These are phyloP conservation scores for Xanthoceras sorbifolium DNA, from an alignment of 345 rosid genomes.

Conservation along the genomic window DNA sequence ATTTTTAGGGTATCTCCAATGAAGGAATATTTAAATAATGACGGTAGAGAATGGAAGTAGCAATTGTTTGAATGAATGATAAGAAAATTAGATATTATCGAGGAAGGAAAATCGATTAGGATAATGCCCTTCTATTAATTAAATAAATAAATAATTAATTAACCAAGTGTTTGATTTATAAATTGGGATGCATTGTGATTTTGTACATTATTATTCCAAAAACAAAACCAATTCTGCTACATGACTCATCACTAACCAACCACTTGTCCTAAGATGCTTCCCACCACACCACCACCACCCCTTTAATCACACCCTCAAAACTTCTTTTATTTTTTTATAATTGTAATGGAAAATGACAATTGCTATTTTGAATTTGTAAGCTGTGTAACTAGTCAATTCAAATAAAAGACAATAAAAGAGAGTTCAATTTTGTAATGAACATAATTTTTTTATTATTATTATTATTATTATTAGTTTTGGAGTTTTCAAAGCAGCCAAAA, in stretches of 20 bases:
- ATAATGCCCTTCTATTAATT: not conserved
- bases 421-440: not conserved
- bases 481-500: not conserved
- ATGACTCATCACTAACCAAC: not conserved
- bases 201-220: not conserved
- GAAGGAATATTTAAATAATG: too few relatives aligned
- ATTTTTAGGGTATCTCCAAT: too few relatives aligned
- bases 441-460: not conserved
- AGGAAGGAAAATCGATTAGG: not conserved
- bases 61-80: not conserved
- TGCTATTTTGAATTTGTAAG: not conserved
- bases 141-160: not conserved
- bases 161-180: not conserved
- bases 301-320: not conserved
- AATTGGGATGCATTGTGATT: not conserved
- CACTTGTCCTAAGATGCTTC: conserved; percentile 11
- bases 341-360: too few relatives aligned
- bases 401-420: not conserved
- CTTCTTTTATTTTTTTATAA: too few relatives aligned
- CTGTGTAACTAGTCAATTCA: too few relatives aligned
- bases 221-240: not conserved
- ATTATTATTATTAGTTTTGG: too few relatives aligned
- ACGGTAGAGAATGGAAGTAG: too few relatives aligned
- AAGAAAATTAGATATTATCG: not conserved
- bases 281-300: not conserved